A percentile compares a stretch with the other conserved stretches of the same genome.
These are phyloP conservation scores for Arthrobotrys musiformis DNA, from an alignment of 2,329 filamentous ascomycete species.

Conservation along the genomic window DNA sequence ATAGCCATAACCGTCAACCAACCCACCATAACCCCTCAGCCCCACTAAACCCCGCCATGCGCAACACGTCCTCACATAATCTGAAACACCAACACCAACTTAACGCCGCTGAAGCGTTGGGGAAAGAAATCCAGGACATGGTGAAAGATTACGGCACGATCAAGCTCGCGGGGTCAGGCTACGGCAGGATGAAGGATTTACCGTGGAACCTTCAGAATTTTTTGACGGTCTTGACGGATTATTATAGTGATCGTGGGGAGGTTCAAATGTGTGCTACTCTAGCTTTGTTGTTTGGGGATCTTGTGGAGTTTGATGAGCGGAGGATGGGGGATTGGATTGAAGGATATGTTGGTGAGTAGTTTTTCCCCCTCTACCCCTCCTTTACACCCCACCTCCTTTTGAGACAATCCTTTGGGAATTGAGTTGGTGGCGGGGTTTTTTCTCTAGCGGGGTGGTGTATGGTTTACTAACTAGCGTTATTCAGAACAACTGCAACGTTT, in stretches of 20 bases:
- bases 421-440: neutral
- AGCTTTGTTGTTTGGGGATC: conserved; percentile 47
- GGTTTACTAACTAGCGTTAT: neutral
- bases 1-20: neutral
- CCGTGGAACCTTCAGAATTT: conserved; percentile 57
- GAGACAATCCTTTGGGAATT: neutral
- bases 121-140: conserved; percentile 38
- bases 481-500: conserved; percentile 57
- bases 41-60: conserved; percentile 19
- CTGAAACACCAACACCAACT: conserved; percentile 53
- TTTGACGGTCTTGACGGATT: conserved; percentile 55
- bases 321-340: conserved; percentile 57
- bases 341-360: conserved; percentile 57
- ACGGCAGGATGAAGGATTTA: conserved; percentile 47
- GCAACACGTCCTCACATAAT: conserved; percentile 43
- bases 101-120: conserved; percentile 29
- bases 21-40: conserved; percentile 19
- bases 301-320: conserved; percentile 54
- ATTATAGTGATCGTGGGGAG: conserved; percentile 55
- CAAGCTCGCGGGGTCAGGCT: conserved; percentile 40
- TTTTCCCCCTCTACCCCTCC: neutral
- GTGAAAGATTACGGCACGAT: conserved; percentile 44
- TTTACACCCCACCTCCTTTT: neutral
- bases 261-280: conserved; percentile 58
- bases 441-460: neutral